Evolutionary conservation across 768 basidiomycete species (phyloP), one percentile per base, ranked within the genome.

Genomic region (Naganishia kalamii): DNA sequence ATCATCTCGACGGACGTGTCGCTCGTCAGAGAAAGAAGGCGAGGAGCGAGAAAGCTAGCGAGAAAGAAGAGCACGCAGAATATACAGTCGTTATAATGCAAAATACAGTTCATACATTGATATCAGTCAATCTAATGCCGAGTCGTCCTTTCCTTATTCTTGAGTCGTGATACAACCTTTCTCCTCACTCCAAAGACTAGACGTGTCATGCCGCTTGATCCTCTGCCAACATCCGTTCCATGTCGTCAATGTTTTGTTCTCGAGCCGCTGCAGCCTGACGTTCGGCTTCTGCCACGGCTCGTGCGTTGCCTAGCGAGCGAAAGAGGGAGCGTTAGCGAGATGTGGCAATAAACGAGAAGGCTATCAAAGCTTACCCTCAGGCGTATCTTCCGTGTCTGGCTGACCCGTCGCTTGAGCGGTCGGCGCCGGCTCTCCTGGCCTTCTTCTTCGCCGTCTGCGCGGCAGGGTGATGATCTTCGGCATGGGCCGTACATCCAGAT

Each of bases 401-500:
- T 54, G 66, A 29, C 50, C 66, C 17, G 61, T 60, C 15, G 60
- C 65, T 21, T 62, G 70, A 8, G 61, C 65, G 35, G 69, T 64
- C 4, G 68, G 68, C 19, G 68, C 65, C 7, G 52, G 32, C 11
- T 68, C 66, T 60, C 63, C 67, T 4, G 60, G 63, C 19, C 68
- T 29, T 65, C 68, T 65, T 30, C 68, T 60, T 29, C 77, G 43
- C 30, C 77, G 66, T 48, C 77, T 47, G 57, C 77, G 65, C 12
- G 77, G 77, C 3, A 78, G 65, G 17, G 77, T 78, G 60, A 78
- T 78, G 70, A 92, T 90, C 70, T 86, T 87, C 8, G 92, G 93
- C 93, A 97, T 96, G 30, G 84, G 83, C 60, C 96, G 84, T 62
- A 87, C 86, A 75, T 99, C 96, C 68, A 99, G 79, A 75, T 99